phyloP scores from a whole-genome alignment of 345 rosid genomes.

The Gossypium longicalyx region DNA sequence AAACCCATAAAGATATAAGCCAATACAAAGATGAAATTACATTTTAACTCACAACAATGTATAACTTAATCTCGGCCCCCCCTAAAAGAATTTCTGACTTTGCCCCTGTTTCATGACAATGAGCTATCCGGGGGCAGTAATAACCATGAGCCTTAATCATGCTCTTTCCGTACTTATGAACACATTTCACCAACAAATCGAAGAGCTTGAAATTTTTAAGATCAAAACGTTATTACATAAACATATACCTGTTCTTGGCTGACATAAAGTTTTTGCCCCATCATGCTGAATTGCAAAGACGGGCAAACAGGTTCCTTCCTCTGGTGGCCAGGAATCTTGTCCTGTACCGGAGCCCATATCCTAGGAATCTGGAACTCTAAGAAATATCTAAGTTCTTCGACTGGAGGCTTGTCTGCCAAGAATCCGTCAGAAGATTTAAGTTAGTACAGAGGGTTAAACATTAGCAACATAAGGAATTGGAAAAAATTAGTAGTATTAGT shows the following conservation, averaged over 20 bases:
- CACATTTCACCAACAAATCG: background rate
- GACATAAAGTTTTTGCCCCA: slow-evolving; percentile 71
- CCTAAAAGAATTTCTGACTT: too few species aligned
- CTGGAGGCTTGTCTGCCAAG: slow-evolving; percentile 59
- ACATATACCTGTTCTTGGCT: slow-evolving; percentile 66
- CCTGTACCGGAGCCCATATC: slow-evolving; percentile 64
- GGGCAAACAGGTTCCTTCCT: slow-evolving; percentile 83
- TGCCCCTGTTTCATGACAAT: background rate
- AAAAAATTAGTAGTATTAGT: slow-evolving; percentile 28
- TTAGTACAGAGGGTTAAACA: slow-evolving; percentile 6
- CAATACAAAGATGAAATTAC: too few species aligned
- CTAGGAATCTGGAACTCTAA: slow-evolving; percentile 70
- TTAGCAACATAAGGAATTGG: background rate
- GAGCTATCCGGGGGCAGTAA: too few species aligned
- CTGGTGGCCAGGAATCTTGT: slow-evolving; percentile 49
- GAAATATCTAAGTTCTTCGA: slow-evolving; percentile 71
- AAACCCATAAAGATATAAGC: too few species aligned
- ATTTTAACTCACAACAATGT: too few species aligned
- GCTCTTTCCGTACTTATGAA: background rate
- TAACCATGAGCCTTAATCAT: background rate
- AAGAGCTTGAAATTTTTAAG: too few species aligned
- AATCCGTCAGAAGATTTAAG: slow-evolving; percentile 10
- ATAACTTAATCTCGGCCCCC: too few species aligned
- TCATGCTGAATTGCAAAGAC: slow-evolving; percentile 68
- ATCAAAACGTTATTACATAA: background rate